These are phyloP conservation scores for Cytospora leucostoma DNA, from an alignment of 2,329 filamentous ascomycete genomes.

Conservation along the genomic window DNA sequence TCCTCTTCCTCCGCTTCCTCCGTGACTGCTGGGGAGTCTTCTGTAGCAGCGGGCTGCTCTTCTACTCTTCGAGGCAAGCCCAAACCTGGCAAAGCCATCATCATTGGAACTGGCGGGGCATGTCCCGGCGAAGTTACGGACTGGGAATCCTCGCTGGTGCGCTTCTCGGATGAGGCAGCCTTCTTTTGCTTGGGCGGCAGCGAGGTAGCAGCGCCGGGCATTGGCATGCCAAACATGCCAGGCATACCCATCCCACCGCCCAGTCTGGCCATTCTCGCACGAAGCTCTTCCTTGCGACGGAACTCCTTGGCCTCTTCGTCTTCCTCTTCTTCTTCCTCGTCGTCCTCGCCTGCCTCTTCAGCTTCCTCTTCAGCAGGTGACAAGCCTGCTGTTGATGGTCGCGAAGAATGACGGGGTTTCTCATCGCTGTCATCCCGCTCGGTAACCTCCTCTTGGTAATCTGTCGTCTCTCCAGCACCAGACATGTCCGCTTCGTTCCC, in stretches of 20 bases:
- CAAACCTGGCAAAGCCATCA: slow-evolving; percentile 74
- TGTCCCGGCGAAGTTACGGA: slow-evolving; percentile 47
- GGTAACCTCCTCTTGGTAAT: slow-evolving; percentile 59
- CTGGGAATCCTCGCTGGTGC: slow-evolving; percentile 46
- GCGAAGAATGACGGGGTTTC: slow-evolving; percentile 45
- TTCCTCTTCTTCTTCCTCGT: slow-evolving; percentile 73
- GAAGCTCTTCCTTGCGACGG: slow-evolving; percentile 80
- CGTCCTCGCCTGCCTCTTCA: slow-evolving; percentile 44
- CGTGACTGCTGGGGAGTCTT: slow-evolving; percentile 40
- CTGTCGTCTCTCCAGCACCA: slow-evolving; percentile 64
- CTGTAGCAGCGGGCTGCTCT: slow-evolving; percentile 47
- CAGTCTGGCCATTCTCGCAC: slow-evolving; percentile 97
- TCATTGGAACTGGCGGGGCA: slow-evolving; percentile 57
- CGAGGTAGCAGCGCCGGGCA: slow-evolving; percentile 50
- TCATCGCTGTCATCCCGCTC: slow-evolving; percentile 77
- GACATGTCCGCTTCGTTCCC: slow-evolving; percentile 68
- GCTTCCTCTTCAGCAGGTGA: slow-evolving; percentile 42
- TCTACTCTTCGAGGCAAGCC: slow-evolving; percentile 55
- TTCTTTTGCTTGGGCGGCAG: slow-evolving; percentile 60
- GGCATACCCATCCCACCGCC: slow-evolving; percentile 97
- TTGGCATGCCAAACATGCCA: slow-evolving; percentile 83
- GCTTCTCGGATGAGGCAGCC: slow-evolving; percentile 43
- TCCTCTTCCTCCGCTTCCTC: slow-evolving; percentile 41
- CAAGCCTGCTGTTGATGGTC: slow-evolving; percentile 43
- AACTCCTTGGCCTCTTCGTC: slow-evolving; percentile 88